phyloP scores from a whole-genome alignment of 805 yeast species.

The Ogataea degrootiae region DNA sequence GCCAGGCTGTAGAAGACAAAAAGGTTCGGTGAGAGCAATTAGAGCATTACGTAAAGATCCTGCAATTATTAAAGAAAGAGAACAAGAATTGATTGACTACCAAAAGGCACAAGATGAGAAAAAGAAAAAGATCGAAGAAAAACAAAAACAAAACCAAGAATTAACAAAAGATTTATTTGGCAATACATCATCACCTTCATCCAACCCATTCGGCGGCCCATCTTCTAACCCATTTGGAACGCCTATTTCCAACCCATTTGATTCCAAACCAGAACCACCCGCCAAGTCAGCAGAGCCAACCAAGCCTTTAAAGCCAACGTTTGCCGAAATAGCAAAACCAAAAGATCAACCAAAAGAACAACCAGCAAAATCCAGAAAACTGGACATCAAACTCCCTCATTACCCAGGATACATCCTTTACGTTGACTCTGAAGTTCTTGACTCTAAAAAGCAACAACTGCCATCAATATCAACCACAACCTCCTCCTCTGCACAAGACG shows the following conservation, averaged over 20 bases:
- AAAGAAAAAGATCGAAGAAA: constrained; percentile 38
- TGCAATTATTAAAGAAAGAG: constrained; percentile 35
- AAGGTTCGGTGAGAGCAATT: constrained; percentile 70
- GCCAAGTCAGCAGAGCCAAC: background rate
- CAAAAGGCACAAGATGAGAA: constrained; percentile 39
- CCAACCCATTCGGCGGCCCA: constrained; percentile 21
- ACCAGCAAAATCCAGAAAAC: constrained; percentile 1
- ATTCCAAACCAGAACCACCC: constrained; percentile 4
- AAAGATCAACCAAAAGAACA: constrained; percentile 20
- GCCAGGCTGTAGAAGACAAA: constrained; percentile 58
- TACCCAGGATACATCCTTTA: constrained; percentile 67
- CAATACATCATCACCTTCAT: background rate
- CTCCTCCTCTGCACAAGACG: constrained; percentile 7
- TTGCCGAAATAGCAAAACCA: constrained; percentile 15
- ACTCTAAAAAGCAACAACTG: constrained; percentile 38
- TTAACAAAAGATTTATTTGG: constrained; percentile 31
- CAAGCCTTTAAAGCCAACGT: constrained; percentile 11
- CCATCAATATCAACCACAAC: constrained; percentile 41
- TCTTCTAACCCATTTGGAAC: constrained; percentile 19
- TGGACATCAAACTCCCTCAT: constrained; percentile 34
- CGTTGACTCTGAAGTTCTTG: constrained; percentile 67
- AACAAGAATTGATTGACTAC: constrained; percentile 36
- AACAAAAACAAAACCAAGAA: constrained; percentile 35
- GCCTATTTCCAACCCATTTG: constrained; percentile 11
- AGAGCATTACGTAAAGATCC: constrained; percentile 71